Percentiles rank a stretch among this genome's conserved stretches.
phyloP scores from a whole-genome alignment of 139 green algal species.

The Haematococcus sp. region DNA sequence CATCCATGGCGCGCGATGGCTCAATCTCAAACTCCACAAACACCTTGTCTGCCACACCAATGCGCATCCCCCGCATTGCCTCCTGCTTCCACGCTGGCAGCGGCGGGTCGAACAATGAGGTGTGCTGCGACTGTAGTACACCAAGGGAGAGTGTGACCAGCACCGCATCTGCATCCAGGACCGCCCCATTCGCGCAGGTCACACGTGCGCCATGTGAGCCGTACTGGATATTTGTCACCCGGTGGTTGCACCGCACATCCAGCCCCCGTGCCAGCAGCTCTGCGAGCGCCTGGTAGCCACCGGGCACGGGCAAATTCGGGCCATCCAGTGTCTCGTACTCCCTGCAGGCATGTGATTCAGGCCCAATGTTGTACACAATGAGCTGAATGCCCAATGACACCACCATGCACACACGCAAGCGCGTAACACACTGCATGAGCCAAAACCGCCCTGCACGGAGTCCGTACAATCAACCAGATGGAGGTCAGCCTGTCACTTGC shows the following conservation, averaged over 20 bases:
- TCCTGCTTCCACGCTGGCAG: slow-evolving; percentile 37
- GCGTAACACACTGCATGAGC: too few species aligned
- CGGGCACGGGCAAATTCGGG: slow-evolving; percentile 33
- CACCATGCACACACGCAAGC: too few species aligned
- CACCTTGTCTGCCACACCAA: slow-evolving; percentile 53
- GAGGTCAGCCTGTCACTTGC: too few species aligned
- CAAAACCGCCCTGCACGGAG: too few species aligned
- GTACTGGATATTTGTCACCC: slow-evolving; percentile 29
- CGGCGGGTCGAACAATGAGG: slow-evolving; percentile 36
- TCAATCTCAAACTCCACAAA: slow-evolving; percentile 47
- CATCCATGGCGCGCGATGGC: background rate
- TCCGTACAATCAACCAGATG: too few species aligned
- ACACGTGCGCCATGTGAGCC: background rate
- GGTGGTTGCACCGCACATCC: slow-evolving; percentile 5
- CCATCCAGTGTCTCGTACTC: slow-evolving; percentile 40
- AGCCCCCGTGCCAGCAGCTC: slow-evolving; percentile 16
- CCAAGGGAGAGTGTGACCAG: slow-evolving; percentile 42
- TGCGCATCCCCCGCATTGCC: slow-evolving; percentile 33
- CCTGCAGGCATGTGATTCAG: background rate
- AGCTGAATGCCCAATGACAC: too few species aligned
- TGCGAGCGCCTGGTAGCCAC: slow-evolving; percentile 23
- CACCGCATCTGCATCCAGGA: slow-evolving; percentile 30
- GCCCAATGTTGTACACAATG: too few species aligned
- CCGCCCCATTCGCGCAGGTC: slow-evolving; percentile 9
- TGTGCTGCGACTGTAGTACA: slow-evolving; percentile 38